Conservation (phyloP, 345 rosid species). For the Acer yangbiense region DNA sequence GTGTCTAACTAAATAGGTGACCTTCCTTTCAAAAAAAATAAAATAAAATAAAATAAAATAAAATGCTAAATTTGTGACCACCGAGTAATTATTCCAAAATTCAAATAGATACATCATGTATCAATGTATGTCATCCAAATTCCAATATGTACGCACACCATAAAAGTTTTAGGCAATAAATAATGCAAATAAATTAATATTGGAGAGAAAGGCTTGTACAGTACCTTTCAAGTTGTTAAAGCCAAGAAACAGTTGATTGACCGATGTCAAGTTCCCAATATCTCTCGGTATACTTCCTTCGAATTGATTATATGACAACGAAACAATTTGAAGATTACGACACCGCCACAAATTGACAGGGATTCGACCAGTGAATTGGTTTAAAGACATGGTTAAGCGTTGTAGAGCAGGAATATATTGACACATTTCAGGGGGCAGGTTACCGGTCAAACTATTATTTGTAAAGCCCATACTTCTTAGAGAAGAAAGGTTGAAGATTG, state of each 20-base stretch:
- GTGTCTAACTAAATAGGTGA: too few species aligned
- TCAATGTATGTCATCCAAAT: too few species aligned
- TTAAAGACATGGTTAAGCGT: rapidly evolving
- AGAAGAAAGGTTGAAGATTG: conserved; percentile 11
- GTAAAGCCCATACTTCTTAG: background rate
- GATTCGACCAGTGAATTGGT: background rate
- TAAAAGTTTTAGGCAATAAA: too few species aligned
- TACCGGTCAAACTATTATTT: background rate
- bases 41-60: too few species aligned
- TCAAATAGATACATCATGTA: too few species aligned
- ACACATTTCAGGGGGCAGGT: background rate
- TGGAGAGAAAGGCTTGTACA: too few species aligned
- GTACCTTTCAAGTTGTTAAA: conserved; percentile 25
- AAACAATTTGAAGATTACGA: background rate
- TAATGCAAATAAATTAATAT: too few species aligned
- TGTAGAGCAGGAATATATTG: background rate
- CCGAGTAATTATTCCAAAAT: too few species aligned
- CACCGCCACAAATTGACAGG: background rate
- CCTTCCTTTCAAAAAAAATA: too few species aligned
- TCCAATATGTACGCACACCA: too few species aligned
- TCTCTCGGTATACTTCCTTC: conserved; percentile 21
- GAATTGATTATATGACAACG: background rate
- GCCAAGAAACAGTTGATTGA: background rate
- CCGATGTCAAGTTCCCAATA: conserved; percentile 21
- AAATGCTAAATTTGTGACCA: too few species aligned